Percentiles rank a stretch among this genome's conserved stretches.
These are phyloP conservation scores for Ramaria sp. DNA, from an alignment of 768 basidiomycete species.

Conservation along the genomic window DNA sequence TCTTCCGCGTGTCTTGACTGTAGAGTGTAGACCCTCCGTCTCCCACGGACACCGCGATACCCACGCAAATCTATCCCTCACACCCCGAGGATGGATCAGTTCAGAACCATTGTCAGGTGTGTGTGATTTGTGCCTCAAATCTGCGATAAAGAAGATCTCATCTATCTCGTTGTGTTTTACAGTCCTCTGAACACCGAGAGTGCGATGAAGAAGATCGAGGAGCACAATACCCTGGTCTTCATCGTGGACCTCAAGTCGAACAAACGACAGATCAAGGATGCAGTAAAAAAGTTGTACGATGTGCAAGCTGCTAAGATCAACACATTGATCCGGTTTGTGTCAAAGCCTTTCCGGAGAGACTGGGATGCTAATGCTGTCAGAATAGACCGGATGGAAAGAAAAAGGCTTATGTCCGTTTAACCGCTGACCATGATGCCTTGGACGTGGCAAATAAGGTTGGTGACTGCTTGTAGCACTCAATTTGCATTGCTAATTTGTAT, in stretches of 20 bases:
- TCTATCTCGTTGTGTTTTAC: background rate
- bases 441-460: constrained; percentile 95
- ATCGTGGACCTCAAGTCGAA: constrained; percentile 91
- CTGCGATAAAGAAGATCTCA: background rate
- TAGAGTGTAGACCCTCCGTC: constrained; percentile 49
- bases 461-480: background rate
- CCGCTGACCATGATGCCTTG: constrained; percentile 90
- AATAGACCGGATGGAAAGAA: constrained; percentile 93
- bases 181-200: constrained; percentile 91
- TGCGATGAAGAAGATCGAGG: constrained; percentile 99
- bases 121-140: constrained; percentile 20
- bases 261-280: constrained; percentile 99
- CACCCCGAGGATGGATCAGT: constrained; percentile 93
- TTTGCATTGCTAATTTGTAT: background rate
- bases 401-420: constrained; percentile 96
- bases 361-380: background rate
- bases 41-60: constrained; percentile 81
- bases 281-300: constrained; percentile 98
- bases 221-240: constrained; percentile 98
- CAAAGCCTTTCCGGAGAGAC: background rate
- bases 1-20: background rate
- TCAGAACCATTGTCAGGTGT: constrained; percentile 84
- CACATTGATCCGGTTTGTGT: constrained; percentile 82
- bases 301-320: constrained; percentile 94
- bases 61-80: constrained; percentile 92